Base-by-base conservation (phyloP, 768 basidiomycete genomes). In the Mycena amicta region DNA sequence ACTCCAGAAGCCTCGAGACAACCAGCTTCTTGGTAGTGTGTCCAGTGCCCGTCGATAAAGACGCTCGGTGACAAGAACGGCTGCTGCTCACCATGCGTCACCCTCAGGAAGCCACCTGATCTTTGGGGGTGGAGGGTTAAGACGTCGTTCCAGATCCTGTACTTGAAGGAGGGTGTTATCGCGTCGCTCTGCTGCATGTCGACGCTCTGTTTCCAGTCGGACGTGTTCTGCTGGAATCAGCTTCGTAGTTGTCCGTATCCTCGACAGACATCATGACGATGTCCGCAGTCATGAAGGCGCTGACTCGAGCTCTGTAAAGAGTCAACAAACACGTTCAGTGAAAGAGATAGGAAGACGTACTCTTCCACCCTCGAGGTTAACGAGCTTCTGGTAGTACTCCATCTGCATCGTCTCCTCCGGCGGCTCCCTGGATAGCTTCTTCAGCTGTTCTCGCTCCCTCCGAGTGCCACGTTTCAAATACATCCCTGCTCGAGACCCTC, bases 401-500 rank as follows among this genome's bases (percentile, higher is more conserved):
- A 50, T 56, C 43, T 60, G 43, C 39, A 60, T 25, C 47, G 18
- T 57, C 46, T 61, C 60, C 23, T 61, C 60, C 27, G n/a, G 27
- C 13, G 65, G 63, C 46, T 64, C 60, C 1, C 50, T n/a, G 25
- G 54, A 29, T 12, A 66, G 49, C 20, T 39, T 26, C 49, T 57
- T 28, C 18, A 67, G 51, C 41, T 37, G 63, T 63, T 46, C 8
- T 20, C 31, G 31, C 22, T 53, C 63, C 61, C 29, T 67, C 54
- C 16, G 33, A 13, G 3, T 60, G 28, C 46, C 54, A 67, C 5
- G 31, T 25, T 22, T 46, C 45, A 47, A 66, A 66, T 1, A 45
- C 29, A 11, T 39, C 26, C 6, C 26, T 6, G 20, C 20, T n/a
- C 20, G 15, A 8, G 15, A 45, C 22, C 12, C 43, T 23, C 43